phyloP scores from a whole-genome alignment of 257 asterid genomes.

The Leonotis leonurus region DNA sequence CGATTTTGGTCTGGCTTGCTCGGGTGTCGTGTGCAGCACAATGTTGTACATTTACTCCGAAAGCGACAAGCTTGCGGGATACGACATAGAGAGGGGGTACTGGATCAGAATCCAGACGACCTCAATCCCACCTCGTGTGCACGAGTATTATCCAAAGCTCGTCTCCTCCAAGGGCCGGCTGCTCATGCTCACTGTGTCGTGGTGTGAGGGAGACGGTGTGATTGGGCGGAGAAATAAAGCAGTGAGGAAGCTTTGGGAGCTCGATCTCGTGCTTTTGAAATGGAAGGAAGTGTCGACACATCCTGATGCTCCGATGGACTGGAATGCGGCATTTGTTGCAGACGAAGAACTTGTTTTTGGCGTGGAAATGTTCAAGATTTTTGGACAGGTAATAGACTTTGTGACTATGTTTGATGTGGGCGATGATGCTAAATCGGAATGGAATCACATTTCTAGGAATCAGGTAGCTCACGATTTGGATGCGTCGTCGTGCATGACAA shows the following conservation, averaged over 20 bases:
- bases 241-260: conserved; percentile 91
- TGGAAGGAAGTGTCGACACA: conserved; percentile 69
- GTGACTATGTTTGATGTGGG: conserved; percentile 57
- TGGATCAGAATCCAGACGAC: conserved; percentile 67
- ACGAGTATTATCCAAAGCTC: conserved; percentile 79
- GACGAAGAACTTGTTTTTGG: conserved; percentile 65
- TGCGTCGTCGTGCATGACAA: conserved; percentile 81
- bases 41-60: conserved; percentile 81
- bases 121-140: conserved; percentile 75
- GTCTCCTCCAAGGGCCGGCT: conserved; percentile 55
- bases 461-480: conserved; percentile 67
- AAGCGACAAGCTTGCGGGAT: conserved; percentile 65
- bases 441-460: conserved; percentile 81
- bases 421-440: conserved; percentile 20
- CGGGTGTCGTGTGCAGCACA: conserved; percentile 66
- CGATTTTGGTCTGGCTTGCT: conserved; percentile 78
- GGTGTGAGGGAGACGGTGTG: conserved; percentile 97
- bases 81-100: conserved; percentile 71
- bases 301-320: conserved; percentile 99
- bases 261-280: conserved; percentile 39
- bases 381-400: conserved; percentile 91
- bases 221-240: conserved; percentile 96
- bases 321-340: conserved; percentile 90
- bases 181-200: conserved; percentile 76
- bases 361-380: conserved; percentile 90